phyloP scores from a whole-genome alignment of 1,284 basidiomycete genomes.

The Waitea zeae region DNA sequence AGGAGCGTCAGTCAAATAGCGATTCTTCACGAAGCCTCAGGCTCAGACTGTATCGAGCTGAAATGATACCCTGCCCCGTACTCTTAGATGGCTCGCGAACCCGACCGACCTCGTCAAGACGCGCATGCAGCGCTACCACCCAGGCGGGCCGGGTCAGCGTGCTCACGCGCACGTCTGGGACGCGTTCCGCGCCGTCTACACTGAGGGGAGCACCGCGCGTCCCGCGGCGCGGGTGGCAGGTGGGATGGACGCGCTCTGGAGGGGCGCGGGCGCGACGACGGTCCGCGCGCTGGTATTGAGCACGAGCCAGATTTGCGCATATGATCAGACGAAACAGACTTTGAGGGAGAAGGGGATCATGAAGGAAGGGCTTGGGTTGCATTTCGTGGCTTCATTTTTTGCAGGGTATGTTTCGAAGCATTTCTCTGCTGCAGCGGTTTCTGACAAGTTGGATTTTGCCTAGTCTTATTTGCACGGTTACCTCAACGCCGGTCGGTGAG shows the following conservation, averaged over 20 bases:
- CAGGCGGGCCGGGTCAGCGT: conserved; percentile 9
- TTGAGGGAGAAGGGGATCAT: conserved; percentile 16
- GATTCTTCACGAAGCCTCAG: background rate
- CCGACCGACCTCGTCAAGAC: conserved; percentile 22
- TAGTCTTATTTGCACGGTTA: conserved; percentile 20
- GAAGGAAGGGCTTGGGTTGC: conserved; percentile 17
- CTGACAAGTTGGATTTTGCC: background rate
- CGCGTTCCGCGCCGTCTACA: conserved; percentile 16
- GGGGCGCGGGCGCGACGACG: conserved; percentile 20
- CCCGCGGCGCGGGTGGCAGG: conserved; percentile 8
- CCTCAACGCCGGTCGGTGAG: conserved; percentile 21
- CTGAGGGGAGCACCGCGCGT: conserved; percentile 11
- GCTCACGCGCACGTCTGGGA: conserved; percentile 17
- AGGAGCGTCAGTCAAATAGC: conserved; percentile 14
- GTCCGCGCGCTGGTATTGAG: conserved; percentile 18
- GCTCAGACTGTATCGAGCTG: background rate
- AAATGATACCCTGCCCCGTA: background rate
- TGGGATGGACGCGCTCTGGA: conserved; percentile 16
- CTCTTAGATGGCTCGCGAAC: conserved; percentile 17
- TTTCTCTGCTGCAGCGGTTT: background rate
- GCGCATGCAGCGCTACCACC: conserved; percentile 21
- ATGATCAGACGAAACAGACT: conserved; percentile 21
- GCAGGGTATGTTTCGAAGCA: conserved; percentile 14
- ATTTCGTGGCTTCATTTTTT: conserved; percentile 18
- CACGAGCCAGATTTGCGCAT: conserved; percentile 20